Percentiles rank a stretch among this genome's conserved stretches.
Conservation (phyloP, 352 stramenopile species). For the Phytophthora citrophthora region DNA sequence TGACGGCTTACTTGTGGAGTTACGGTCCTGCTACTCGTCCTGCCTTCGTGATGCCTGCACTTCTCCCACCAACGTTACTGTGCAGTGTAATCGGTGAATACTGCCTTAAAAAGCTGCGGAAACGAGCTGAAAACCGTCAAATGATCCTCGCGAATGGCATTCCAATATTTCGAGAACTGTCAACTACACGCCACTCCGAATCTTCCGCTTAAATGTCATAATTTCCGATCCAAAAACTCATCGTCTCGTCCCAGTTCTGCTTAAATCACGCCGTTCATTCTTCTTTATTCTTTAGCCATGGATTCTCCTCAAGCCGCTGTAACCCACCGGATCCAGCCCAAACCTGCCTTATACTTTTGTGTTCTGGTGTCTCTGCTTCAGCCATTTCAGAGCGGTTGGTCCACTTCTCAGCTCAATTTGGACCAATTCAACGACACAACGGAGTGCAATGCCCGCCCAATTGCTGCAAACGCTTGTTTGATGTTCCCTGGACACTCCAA, state of each 20-base stretch:
- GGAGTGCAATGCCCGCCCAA: slow-evolving; percentile 45
- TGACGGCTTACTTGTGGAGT: slow-evolving; percentile 12
- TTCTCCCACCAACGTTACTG: slow-evolving; percentile 3
- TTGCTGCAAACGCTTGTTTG: slow-evolving; percentile 47
- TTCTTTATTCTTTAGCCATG: background rate
- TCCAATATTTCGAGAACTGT: slow-evolving; percentile 15
- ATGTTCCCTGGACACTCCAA: slow-evolving; percentile 67
- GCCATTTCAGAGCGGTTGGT: slow-evolving; percentile 64
- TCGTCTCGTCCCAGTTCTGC: slow-evolving; percentile 14
- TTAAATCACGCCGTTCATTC: background rate
- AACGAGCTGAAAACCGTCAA: slow-evolving; percentile 2
- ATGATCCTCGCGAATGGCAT: background rate
- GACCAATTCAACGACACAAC: slow-evolving; percentile 49
- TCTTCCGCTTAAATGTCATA: background rate
- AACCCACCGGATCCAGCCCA: slow-evolving; percentile 22
- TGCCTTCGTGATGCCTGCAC: slow-evolving; percentile 6
- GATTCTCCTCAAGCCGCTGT: background rate
- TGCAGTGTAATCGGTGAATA: slow-evolving; percentile 6
- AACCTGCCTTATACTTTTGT: slow-evolving; percentile 46
- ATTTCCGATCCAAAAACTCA: no score
- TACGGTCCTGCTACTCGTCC: slow-evolving; percentile 4
- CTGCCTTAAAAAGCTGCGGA: slow-evolving; percentile 1
- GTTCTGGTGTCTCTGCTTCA: slow-evolving; percentile 46
- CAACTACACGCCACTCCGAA: background rate
- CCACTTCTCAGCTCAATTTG: slow-evolving; percentile 58